A percentile compares a stretch with the other conserved stretches of the same genome.
Conservation (phyloP, 768 basidiomycete species). For the Termitomyces sp. region DNA sequence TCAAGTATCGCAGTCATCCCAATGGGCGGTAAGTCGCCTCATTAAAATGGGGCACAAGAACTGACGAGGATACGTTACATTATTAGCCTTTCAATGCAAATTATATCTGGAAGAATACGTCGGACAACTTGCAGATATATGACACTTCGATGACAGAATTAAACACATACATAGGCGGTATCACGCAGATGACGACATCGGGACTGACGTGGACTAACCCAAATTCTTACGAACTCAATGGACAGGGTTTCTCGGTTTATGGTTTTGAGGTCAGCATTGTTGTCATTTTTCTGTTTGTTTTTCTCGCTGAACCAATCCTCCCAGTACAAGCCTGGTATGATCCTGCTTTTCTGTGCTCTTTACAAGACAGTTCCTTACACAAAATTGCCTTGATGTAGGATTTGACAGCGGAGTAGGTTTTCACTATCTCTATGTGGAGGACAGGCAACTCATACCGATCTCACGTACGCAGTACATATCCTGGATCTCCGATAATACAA, state of each 20-base stretch:
- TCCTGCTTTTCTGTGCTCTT: background rate
- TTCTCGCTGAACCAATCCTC: background rate
- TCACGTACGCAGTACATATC: conserved; percentile 72
- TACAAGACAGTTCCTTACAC: background rate
- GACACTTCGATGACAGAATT: conserved; percentile 50
- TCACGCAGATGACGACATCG: conserved; percentile 78
- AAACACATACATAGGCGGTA: conserved; percentile 68
- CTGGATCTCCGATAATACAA: conserved; percentile 70
- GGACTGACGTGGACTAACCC: conserved; percentile 65
- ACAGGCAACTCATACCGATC: background rate
- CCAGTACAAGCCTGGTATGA: conserved; percentile 40
- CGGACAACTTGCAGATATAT: conserved; percentile 53
- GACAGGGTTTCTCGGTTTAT: conserved; percentile 65
- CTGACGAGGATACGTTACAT: background rate
- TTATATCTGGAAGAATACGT: conserved; percentile 66
- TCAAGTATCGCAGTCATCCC: conserved; percentile 80
- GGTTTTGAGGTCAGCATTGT: conserved; percentile 62
- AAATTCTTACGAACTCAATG: conserved; percentile 60
- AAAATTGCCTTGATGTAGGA: conserved; percentile 30
- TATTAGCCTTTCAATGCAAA: conserved; percentile 72
- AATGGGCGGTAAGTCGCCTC: conserved; percentile 67
- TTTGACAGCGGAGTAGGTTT: conserved; percentile 59
- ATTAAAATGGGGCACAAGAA: background rate
- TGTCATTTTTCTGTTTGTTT: background rate
- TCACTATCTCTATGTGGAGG: background rate